Evolutionary conservation across 176 grass and related monocot species (phyloP).

Genomic region (Carex myosuroides): DNA sequence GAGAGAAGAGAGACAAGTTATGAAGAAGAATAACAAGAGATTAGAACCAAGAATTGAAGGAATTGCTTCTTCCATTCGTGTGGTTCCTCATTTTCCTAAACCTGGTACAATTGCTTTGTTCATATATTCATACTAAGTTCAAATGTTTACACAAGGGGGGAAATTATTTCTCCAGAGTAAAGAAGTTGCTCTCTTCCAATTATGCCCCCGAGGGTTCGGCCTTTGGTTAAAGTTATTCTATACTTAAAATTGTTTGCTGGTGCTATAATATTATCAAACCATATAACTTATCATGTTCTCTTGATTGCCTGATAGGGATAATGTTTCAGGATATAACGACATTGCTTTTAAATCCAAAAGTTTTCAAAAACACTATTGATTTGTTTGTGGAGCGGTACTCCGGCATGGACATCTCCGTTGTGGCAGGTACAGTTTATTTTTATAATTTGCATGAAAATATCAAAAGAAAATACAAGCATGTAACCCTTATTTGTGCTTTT

Average conservation of each 20-base stretch:
- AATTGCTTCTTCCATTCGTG: conserved; percentile 43
- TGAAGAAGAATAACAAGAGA: conserved; percentile 23
- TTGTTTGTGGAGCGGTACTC: conserved; percentile 51
- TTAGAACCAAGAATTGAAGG: conserved; percentile 20
- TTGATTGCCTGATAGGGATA: conserved; percentile 34
- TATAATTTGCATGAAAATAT: neutral
- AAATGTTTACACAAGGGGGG: neutral
- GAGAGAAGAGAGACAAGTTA: neutral
- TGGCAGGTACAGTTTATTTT: conserved; percentile 35
- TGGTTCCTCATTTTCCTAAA: conserved; percentile 45
- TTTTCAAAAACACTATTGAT: conserved; percentile 51
- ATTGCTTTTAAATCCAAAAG: conserved; percentile 38
- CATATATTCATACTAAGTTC: neutral
- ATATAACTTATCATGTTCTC: neutral
- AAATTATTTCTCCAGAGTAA: neutral
- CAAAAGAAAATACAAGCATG: no score
- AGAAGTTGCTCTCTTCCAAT: neutral
- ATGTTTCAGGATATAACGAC: conserved; percentile 74
- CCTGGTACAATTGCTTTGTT: conserved; percentile 20
- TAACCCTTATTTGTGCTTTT: neutral
- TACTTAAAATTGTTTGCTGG: neutral
- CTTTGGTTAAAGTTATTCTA: neutral
- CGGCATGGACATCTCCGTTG: conserved; percentile 37
- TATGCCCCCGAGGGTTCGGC: neutral
- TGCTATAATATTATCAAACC: neutral